A percentile compares a stretch with the other conserved stretches of the same genome.
Evolutionary conservation across 106 monocot genomes (phyloP).

Genomic region (Acorus gramineus): DNA sequence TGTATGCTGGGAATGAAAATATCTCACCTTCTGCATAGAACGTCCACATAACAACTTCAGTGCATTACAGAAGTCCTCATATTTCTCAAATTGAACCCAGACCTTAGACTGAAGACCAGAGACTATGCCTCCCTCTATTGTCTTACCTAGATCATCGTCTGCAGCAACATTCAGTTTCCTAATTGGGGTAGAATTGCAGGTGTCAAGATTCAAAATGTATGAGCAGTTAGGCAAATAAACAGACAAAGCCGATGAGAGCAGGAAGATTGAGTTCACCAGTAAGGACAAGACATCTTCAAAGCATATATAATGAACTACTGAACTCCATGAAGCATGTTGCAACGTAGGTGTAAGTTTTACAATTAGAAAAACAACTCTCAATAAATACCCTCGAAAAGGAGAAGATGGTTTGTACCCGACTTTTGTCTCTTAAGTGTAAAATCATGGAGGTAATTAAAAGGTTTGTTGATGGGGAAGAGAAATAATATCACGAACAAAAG

Average conservation of each 20-base stretch:
- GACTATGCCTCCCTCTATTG: constrained; percentile 34
- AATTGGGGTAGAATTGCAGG: constrained; percentile 14
- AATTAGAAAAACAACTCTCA: not conserved
- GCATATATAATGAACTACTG: not conserved
- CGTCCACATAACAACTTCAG: constrained; percentile 67
- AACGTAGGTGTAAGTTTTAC: not conserved
- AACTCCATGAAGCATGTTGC: not conserved
- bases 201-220: not conserved
- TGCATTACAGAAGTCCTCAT: constrained; percentile 68
- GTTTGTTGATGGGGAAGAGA: too few relatives aligned
- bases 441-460: too few relatives aligned
- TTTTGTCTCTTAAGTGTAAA: too few relatives aligned
- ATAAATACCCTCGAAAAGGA: not conserved
- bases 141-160: constrained; percentile 50
- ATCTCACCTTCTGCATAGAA: constrained; percentile 70
- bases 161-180: constrained; percentile 79
- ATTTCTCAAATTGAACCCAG: constrained; percentile 73
- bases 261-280: not conserved
- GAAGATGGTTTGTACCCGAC: too few relatives aligned
- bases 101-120: constrained; percentile 84
- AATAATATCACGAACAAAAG: too few relatives aligned
- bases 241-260: not conserved
- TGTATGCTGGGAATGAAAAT: not conserved
- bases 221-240: not conserved
- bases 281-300: not conserved